Conservation (phyloP, 2,329 filamentous ascomycete species). For the Achaetomium macrosporum region DNA sequence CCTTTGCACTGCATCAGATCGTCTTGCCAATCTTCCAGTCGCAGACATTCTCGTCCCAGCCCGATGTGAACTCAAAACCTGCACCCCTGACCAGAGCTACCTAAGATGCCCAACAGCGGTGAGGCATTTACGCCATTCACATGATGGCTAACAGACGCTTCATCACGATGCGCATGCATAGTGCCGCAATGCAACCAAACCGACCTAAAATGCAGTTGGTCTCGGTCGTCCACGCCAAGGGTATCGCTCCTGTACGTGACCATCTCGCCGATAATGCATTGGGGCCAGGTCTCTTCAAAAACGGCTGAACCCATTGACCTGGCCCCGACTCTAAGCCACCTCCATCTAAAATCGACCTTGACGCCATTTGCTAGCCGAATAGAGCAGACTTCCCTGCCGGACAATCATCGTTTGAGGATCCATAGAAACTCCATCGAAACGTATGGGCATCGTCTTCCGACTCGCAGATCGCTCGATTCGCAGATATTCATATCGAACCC, state of each 20-base stretch:
- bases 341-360: slow-evolving; percentile 14
- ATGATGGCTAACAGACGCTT: slow-evolving; percentile 1
- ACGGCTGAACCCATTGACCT: neutral
- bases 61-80: neutral
- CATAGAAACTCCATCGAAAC: neutral
- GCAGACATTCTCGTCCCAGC: neutral
- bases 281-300: neutral
- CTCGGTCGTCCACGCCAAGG: neutral
- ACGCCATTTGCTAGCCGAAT: slow-evolving; percentile 8
- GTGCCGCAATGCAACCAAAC: neutral
- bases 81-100: neutral
- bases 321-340: neutral
- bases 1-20: no score
- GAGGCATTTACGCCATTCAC: slow-evolving; percentile 6
- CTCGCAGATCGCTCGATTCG: neutral
- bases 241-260: neutral
- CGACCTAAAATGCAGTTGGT: slow-evolving; percentile 4
- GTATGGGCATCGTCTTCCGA: slow-evolving; percentile 7
- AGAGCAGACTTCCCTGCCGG: neutral
- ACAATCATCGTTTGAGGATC: neutral
- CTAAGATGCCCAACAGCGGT: neutral
- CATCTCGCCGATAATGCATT: neutral
- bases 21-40: no score
- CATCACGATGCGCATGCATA: neutral
- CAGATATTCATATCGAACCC: slow-evolving; percentile 6